Evolutionary conservation across 1,284 basidiomycete species (phyloP), one percentile per base, ranked within the genome.

Genomic region (Boletus sp.): DNA sequence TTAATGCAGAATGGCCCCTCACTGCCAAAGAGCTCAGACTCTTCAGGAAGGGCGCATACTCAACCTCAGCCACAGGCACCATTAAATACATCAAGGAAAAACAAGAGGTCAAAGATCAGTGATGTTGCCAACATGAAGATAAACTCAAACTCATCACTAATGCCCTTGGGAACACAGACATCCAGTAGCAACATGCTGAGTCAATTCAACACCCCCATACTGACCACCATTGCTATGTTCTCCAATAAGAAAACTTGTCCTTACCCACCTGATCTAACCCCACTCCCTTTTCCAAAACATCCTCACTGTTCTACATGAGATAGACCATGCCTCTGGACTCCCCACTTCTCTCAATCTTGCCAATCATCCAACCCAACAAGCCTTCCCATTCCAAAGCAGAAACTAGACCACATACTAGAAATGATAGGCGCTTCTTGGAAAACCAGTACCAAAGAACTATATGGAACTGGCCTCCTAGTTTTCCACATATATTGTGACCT

Each of bases 401-500:
- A 68, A 17, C 38, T 71, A 0, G 23, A 68, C 14, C 56, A 63
- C 1, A 67, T 77, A 17, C 33, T 61, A 0, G 38, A 44, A 0
- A 69, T 75, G 0, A 62, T 73, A 0, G 43, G 38, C 0, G 43
- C 37, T 0, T 65, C 66, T 0, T 77, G 66, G 67, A 60, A 58
- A 1, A 46, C 52, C 1, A 50, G 33, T 27, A 77, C 75, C 2
- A 54, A 63, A 7, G 59, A 58, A 7, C 25, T 55, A 0, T 65
- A 65, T 27, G 52, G 64, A 1, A 55, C 55, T 0, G 57, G 55
- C 0, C 21, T 78, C 0, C 57, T 75, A 0, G 43, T 69, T 0
- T 78, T 64, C 48, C 77, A 77, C 30, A 58, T 71, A 1, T 74
- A 68, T 52, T 77, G 76, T 30, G 72, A 78, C 23, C 1, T 55